phyloP scores from a whole-genome alignment of 345 rosid species.

The Dipteronia dyeriana region DNA sequence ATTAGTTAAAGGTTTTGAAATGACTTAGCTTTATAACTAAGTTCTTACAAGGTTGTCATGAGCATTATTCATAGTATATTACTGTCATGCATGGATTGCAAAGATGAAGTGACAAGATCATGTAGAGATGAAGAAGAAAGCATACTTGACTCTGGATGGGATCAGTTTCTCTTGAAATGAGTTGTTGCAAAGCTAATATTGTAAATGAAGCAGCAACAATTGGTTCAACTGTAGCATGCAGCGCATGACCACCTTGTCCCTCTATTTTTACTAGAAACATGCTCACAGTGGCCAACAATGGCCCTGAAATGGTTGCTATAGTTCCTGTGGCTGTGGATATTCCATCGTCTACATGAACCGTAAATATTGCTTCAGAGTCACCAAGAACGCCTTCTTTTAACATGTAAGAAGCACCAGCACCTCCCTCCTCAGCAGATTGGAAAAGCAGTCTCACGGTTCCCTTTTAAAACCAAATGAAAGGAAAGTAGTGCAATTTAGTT shows the following conservation, averaged over 20 bases:
- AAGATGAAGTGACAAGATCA: background rate
- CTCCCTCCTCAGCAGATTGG: slow-evolving; percentile 94
- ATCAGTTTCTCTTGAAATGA: slow-evolving; percentile 78
- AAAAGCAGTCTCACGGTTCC: slow-evolving; percentile 88
- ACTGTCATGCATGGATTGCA: background rate
- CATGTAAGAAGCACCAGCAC: slow-evolving; percentile 86
- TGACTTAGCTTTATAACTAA: background rate
- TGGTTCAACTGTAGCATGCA: slow-evolving; percentile 61
- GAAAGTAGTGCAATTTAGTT: slow-evolving; percentile 4
- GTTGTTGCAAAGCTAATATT: slow-evolving; percentile 78
- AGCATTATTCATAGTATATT: background rate
- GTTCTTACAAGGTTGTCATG: slow-evolving; percentile 5
- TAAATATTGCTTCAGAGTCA: slow-evolving; percentile 87
- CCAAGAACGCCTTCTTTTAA: slow-evolving; percentile 84
- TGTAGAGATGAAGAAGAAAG: background rate
- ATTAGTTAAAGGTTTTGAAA: background rate
- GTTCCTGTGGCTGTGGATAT: slow-evolving; percentile 66
- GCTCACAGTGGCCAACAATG: slow-evolving; percentile 57
- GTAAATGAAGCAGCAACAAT: slow-evolving; percentile 65
- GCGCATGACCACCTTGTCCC: slow-evolving; percentile 61
- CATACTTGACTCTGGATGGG: slow-evolving; percentile 65
- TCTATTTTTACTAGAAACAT: slow-evolving; percentile 57
- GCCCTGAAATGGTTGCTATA: slow-evolving; percentile 56
- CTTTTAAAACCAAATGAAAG: slow-evolving; percentile 37
- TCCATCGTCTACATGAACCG: slow-evolving; percentile 53